Percentiles rank a stretch among this genome's conserved stretches.
Conservation (phyloP, 306 rosid species). For the Quercus robur region DNA sequence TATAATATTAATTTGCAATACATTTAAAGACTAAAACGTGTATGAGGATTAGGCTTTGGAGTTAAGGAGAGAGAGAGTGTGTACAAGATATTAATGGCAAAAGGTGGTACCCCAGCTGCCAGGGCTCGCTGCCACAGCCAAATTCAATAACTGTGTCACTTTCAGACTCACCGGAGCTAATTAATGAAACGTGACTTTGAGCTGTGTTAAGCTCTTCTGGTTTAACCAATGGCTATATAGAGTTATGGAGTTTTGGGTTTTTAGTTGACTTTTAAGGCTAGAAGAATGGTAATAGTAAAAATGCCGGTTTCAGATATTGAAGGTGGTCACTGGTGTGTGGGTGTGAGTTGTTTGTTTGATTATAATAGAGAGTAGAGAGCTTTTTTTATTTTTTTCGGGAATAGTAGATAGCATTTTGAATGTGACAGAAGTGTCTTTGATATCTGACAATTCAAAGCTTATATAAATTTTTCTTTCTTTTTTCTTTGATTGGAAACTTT, state of each 20-base stretch:
- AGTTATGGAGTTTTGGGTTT: neutral
- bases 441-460: constrained; percentile 2
- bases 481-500: neutral
- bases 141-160: constrained; percentile 4
- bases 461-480: neutral
- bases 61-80: too few species aligned
- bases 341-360: neutral
- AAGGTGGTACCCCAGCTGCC: constrained; percentile 22
- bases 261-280: neutral
- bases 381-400: too few species aligned
- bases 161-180: constrained; percentile 42
- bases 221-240: neutral
- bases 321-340: neutral
- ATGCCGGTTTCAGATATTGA: neutral
- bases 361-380: neutral
- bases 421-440: neutral
- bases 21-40: too few species aligned
- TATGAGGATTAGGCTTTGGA: too few species aligned
- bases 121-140: neutral
- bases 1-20: too few species aligned
- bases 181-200: constrained; percentile 24
- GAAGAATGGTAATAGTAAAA: neutral
- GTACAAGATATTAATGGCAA: constrained; percentile 6
- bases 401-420: neutral
- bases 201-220: neutral